Conservation (phyloP, 169 alveolate genomes). For the Theileria sp. region DNA sequence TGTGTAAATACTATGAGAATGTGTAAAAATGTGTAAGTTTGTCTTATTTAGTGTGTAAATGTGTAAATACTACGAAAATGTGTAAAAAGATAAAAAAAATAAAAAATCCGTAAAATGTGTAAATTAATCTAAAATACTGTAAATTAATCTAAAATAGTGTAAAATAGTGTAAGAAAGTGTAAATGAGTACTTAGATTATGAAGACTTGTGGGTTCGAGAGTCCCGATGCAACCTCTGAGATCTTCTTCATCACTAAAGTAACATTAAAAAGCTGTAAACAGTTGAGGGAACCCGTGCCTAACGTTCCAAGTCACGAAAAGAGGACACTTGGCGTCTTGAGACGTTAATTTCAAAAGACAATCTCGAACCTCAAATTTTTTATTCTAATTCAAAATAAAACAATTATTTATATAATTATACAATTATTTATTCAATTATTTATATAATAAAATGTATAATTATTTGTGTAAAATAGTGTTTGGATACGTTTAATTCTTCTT, state of each 20-base stretch:
- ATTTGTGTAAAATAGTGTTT: no score
- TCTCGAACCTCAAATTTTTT: not conserved
- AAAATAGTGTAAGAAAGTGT: not conserved
- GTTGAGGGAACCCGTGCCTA: constrained; percentile 26
- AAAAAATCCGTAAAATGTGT: no score
- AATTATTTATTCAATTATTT: no score
- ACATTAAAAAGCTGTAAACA: no score
- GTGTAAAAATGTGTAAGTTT: no score
- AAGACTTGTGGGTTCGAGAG: constrained; percentile 29
- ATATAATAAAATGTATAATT: no score
- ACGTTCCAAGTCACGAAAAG: constrained; percentile 54
- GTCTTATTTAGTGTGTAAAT: no score
- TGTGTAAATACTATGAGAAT: no score
- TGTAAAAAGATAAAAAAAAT: no score
- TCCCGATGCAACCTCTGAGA: constrained; percentile 60
- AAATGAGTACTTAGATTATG: constrained; percentile 5
- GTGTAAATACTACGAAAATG: no score
- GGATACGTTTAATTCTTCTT: constrained; percentile 18
- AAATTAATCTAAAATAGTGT: not conserved
- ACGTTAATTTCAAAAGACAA: not conserved
- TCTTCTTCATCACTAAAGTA: constrained; percentile 16
- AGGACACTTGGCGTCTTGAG: constrained; percentile 26
- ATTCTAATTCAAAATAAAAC: no score
- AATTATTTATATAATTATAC: no score
- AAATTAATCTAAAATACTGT: not conserved